Conservation (phyloP, 257 asterid genomes). For the Craterostigma plantagineum region DNA sequence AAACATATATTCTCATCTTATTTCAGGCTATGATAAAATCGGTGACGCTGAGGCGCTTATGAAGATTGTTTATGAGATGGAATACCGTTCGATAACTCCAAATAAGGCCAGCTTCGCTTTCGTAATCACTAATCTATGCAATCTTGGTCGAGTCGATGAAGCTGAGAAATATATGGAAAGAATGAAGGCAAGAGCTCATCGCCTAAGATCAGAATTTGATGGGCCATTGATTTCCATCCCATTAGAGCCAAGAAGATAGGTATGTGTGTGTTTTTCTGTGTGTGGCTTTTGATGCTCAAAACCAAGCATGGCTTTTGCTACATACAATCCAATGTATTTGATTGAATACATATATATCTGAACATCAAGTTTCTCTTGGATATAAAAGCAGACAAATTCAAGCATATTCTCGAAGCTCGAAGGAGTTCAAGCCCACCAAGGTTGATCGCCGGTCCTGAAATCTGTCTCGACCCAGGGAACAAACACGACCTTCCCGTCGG, state of each 20-base stretch:
- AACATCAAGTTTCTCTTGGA: too few species aligned
- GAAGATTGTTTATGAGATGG: slow-evolving; percentile 62
- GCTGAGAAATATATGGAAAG: slow-evolving; percentile 24
- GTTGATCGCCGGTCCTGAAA: slow-evolving; percentile 77
- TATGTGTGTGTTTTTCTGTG: too few species aligned
- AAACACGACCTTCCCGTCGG: slow-evolving; percentile 60
- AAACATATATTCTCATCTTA: slow-evolving; percentile 30
- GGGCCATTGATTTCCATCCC: too few species aligned
- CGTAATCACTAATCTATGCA: slow-evolving; percentile 25
- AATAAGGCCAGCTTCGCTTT: slow-evolving; percentile 15
- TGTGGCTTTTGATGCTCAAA: too few species aligned
- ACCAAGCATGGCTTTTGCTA: too few species aligned
- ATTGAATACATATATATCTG: too few species aligned
- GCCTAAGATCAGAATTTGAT: slow-evolving; percentile 21
- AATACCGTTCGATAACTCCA: slow-evolving; percentile 33
- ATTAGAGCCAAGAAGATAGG: too few species aligned
- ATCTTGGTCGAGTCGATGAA: slow-evolving; percentile 37
- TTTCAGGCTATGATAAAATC: slow-evolving; percentile 38
- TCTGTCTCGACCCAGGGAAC: slow-evolving; percentile 94
- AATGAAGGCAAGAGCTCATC: slow-evolving; percentile 21
- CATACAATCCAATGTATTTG: too few species aligned
- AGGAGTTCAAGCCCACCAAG: slow-evolving; percentile 69
- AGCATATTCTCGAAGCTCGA: neutral
- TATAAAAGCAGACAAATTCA: too few species aligned
- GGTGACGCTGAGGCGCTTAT: slow-evolving; percentile 27